Evolutionary conservation across 2,329 filamentous ascomycete species (phyloP).

Genomic region (Madurella mycetomatis): DNA sequence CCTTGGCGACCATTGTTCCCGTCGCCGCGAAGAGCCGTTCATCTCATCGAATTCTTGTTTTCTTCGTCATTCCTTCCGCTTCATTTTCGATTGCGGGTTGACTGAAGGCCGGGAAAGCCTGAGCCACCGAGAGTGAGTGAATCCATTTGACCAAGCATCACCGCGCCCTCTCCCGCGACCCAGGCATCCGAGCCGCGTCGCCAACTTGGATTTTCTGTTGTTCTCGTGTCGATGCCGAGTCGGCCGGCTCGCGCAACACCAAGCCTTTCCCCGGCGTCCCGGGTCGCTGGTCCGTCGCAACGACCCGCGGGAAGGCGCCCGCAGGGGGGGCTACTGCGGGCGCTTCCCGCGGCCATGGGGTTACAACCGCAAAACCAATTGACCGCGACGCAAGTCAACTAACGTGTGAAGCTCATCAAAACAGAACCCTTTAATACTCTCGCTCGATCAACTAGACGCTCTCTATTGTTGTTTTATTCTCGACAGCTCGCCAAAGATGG

Average conservation of each 20-base stretch:
- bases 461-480: conserved; percentile 13
- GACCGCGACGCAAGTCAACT: conserved; percentile 7
- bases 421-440: conserved; percentile 10
- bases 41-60: conserved; percentile 5
- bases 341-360: background rate
- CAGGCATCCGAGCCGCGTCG: background rate
- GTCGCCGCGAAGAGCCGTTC: conserved; percentile 7
- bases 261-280: background rate
- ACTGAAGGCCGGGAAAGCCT: conserved; percentile 16
- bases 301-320: background rate
- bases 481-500: conserved; percentile 70
- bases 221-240: background rate
- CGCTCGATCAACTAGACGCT: conserved; percentile 13
- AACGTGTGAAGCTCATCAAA: conserved; percentile 7
- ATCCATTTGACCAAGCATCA: conserved; percentile 5
- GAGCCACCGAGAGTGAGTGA: conserved; percentile 15
- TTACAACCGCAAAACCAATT: background rate
- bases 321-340: background rate
- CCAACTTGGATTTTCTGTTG: background rate
- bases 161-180: background rate
- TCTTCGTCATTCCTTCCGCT: conserved; percentile 9
- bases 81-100: conserved; percentile 2
- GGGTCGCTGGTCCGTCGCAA: background rate
- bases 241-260: background rate
- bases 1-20: conserved; percentile 11